Base-by-base conservation (phyloP, 345 rosid species). In the Populus deltoides region DNA sequence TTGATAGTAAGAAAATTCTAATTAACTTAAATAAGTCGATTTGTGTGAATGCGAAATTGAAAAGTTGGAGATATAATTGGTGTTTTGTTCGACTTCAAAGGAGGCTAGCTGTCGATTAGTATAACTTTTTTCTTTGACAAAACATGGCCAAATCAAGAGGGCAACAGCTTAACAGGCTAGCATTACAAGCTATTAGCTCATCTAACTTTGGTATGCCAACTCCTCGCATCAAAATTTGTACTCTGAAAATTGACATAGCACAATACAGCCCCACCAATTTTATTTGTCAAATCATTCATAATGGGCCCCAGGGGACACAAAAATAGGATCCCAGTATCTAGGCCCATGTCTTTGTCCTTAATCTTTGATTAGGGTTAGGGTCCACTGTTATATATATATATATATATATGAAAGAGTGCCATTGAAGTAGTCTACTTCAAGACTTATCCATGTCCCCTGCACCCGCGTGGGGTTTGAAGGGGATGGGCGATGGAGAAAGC, bases 271-370 rank as follows among this genome's bases (percentile, higher is more conserved):
- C 74, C 69, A 68, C 81, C 38, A 22, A 66, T 66, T 15, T 33
- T 6, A 18, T 72, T 11, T 73, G 39, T 76, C 22, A 16, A 36
- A 51, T 69, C 20, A 11, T 51, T 55, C 29, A 47, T 25, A 7
- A 22, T 62, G 63, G 59, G 77, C 29, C 80, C 67, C 16, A 71
- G 25, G 13, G 53, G 35, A 27, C 39, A 38, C 65, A 75, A 71
- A 77, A 33, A 77, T 74, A 72, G 85, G 82, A 78, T 82, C 87
- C 63, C 76, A 80, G 84, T 85, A 76, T 70, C 49, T 29, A 57
- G 81, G 79, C 68, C 82, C 81, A 82, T 75, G 84, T 74, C 82
- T 80, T 65, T 72, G 76, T 72, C 76, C 66, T 49, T 45, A 43
- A 78, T 80, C 76, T 77, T 77, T 74, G 81, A 85, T 72, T 72